Evolutionary conservation across 495 filamentous ascomycete genomes (phyloP).

Genomic region (Pseudotulostoma volvatum): DNA sequence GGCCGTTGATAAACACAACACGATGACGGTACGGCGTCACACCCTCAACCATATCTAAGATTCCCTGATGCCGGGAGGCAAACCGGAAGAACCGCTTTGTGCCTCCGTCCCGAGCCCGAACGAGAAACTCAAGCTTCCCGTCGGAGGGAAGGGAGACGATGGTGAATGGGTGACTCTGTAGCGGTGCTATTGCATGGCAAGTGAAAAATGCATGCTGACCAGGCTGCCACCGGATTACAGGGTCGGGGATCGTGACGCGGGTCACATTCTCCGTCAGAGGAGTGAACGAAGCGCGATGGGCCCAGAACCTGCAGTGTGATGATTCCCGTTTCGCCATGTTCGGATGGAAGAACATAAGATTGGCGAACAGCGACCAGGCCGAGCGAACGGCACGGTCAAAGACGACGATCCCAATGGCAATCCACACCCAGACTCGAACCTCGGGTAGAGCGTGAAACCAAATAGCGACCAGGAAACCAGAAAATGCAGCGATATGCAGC

Average conservation of each 20-base stretch:
- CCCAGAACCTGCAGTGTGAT: constrained; percentile 14
- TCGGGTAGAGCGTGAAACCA: constrained; percentile 43
- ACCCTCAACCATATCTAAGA: constrained; percentile 12
- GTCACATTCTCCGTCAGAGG: constrained; percentile 47
- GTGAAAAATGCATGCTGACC: constrained; percentile 72
- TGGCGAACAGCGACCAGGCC: constrained; percentile 40
- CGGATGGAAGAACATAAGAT: constrained; percentile 43
- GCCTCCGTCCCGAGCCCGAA: constrained; percentile 55
- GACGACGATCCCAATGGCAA: constrained; percentile 50
- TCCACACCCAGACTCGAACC: constrained; percentile 45
- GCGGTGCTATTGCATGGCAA: constrained; percentile 45
- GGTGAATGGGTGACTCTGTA: constrained; percentile 73
- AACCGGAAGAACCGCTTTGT: constrained; percentile 48
- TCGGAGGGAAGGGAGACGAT: constrained; percentile 47
- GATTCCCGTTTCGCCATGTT: constrained; percentile 8
- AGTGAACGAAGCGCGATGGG: constrained; percentile 41
- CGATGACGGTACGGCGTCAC: too few species aligned
- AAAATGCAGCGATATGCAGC: constrained; percentile 56
- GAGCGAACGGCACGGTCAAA: constrained; percentile 50
- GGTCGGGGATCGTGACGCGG: constrained; percentile 49
- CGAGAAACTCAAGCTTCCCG: constrained; percentile 48
- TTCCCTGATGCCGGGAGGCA: constrained; percentile 32
- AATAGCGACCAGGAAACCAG: constrained; percentile 50
- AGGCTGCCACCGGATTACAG: constrained; percentile 52
- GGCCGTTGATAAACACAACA: constrained; percentile 33